phyloP scores from a whole-genome alignment of 768 basidiomycete genomes.

The Trametes cinnabarina region DNA sequence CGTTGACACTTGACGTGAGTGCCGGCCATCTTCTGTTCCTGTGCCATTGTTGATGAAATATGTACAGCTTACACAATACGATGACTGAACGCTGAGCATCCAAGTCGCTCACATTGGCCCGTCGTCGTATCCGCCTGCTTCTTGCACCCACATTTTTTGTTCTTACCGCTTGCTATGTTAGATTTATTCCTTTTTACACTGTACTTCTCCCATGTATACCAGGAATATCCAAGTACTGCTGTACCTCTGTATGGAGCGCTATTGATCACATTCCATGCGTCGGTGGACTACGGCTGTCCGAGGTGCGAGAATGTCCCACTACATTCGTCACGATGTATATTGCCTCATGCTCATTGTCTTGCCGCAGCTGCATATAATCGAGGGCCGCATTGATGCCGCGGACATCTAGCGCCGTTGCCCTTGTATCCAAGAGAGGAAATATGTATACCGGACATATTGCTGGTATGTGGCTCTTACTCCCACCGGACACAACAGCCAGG shows the following conservation, averaged over 20 bases:
- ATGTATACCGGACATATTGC: not conserved
- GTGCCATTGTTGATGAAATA: not conserved
- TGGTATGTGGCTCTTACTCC: not conserved
- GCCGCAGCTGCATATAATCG: not conserved
- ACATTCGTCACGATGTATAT: not conserved
- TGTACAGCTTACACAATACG: conserved; percentile 55
- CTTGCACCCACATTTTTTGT: no score
- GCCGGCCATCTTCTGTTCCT: not conserved
- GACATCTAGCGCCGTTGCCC: not conserved
- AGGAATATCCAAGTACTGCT: no score
- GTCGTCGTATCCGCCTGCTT: no score
- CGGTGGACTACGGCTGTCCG: no score
- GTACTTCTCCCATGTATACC: not conserved
- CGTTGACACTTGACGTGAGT: conserved; percentile 86
- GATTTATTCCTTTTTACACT: not conserved
- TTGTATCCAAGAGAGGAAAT: not conserved
- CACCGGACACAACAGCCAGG: not conserved
- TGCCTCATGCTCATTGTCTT: not conserved
- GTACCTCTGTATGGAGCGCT: no score
- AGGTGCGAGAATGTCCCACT: no score
- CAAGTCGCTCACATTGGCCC: no score
- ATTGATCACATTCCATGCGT: no score
- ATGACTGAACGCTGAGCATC: conserved; percentile 41
- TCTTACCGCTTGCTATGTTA: not conserved
- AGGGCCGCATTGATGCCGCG: not conserved